Evolutionary conservation across 2,329 filamentous ascomycete genomes (phyloP).

Genomic region (Cercospora brassicicola): DNA sequence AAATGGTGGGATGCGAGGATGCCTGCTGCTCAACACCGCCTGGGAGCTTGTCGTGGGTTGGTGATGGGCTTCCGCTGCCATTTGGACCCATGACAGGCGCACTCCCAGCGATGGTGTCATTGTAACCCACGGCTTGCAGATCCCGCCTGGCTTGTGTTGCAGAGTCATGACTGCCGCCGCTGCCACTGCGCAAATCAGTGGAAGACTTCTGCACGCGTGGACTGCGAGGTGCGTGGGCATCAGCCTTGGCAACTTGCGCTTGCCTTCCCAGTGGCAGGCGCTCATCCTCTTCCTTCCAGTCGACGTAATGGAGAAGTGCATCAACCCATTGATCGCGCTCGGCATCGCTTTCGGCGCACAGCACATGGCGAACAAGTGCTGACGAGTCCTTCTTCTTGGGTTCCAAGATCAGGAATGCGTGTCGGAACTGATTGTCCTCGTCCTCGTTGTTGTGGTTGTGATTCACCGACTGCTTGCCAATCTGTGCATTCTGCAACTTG

Average conservation of each 20-base stretch:
- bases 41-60: constrained; percentile 40
- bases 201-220: constrained; percentile 42
- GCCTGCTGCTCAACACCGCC: constrained; percentile 33
- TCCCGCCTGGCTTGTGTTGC: constrained; percentile 22
- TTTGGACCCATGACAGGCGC: constrained; percentile 53
- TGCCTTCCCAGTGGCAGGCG: constrained; percentile 23
- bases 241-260: constrained; percentile 29
- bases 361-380: constrained; percentile 84
- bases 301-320: constrained; percentile 83
- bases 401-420: constrained; percentile 92
- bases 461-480: constrained; percentile 84
- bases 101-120: constrained; percentile 58
- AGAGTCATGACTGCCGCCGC: constrained; percentile 15
- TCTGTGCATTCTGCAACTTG: constrained; percentile 85
- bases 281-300: constrained; percentile 65
- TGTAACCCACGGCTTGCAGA: constrained; percentile 51
- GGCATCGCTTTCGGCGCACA: constrained; percentile 90
- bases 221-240: constrained; percentile 33
- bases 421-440: constrained; percentile 87
- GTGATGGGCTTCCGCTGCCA: constrained; percentile 35
- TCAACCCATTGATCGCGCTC: constrained; percentile 96
- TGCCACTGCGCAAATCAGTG: constrained; percentile 35
- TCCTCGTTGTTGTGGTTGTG: constrained; percentile 65
- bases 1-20: constrained; percentile 59
- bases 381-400: constrained; percentile 94